These are phyloP conservation scores for Bryopsis sp. DNA, from an alignment of 139 green algal species.

Conservation along the genomic window DNA sequence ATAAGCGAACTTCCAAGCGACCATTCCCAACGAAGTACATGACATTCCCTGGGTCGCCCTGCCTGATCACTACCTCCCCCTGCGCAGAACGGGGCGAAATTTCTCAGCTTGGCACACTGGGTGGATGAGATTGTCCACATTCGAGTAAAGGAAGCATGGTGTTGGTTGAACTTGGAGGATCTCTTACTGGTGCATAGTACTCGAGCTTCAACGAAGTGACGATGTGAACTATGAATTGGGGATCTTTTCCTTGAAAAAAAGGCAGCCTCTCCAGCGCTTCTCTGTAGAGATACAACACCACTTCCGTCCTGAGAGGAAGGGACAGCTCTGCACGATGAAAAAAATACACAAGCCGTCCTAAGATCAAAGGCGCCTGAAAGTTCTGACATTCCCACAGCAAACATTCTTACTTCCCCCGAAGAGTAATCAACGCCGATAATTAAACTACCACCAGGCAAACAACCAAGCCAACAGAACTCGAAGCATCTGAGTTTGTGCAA, in stretches of 20 bases:
- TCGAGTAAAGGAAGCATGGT: too few relatives aligned
- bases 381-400: too few relatives aligned
- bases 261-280: conserved; percentile 23
- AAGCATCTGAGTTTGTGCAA: too few relatives aligned
- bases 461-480: too few relatives aligned
- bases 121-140: neutral
- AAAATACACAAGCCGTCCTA: too few relatives aligned
- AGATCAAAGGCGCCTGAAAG: too few relatives aligned
- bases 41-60: conserved; percentile 37
- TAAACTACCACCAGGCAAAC: too few relatives aligned
- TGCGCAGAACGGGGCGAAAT: neutral
- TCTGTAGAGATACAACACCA: conserved; percentile 26
- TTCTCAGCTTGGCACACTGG: neutral
- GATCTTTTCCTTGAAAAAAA: conserved; percentile 36
- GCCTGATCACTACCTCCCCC: conserved; percentile 35
- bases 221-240: conserved; percentile 39
- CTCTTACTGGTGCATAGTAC: conserved; percentile 38
- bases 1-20: conserved; percentile 29
- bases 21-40: conserved; percentile 46
- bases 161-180: too few relatives aligned
- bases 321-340: conserved; percentile 20
- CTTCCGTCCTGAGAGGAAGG: conserved; percentile 24
- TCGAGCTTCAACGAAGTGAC: conserved; percentile 38
- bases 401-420: too few relatives aligned
- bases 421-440: too few relatives aligned